phyloP scores from a whole-genome alignment of 2,329 filamentous ascomycete genomes.

The Allantophomopsis cytisporea region DNA sequence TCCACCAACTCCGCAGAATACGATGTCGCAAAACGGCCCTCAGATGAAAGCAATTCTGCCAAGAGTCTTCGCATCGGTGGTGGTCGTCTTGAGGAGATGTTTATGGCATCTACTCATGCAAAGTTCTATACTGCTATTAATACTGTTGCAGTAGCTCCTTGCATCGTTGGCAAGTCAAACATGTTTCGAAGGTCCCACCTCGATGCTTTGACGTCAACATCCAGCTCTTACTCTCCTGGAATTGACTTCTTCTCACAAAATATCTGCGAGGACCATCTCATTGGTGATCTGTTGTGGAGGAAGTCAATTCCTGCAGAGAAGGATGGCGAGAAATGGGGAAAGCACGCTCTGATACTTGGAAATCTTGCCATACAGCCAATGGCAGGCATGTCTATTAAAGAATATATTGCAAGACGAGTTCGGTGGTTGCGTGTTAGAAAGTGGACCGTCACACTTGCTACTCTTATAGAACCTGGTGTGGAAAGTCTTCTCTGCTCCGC shows the following conservation, averaged over 20 bases:
- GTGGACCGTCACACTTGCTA: slow-evolving; percentile 81
- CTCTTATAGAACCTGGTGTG: slow-evolving; percentile 82
- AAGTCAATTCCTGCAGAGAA: slow-evolving; percentile 37
- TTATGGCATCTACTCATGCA: slow-evolving; percentile 84
- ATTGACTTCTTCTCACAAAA: slow-evolving; percentile 91
- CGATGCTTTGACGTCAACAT: slow-evolving; percentile 47
- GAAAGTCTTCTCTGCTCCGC: slow-evolving; percentile 76
- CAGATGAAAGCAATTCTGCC: slow-evolving; percentile 10
- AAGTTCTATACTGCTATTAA: slow-evolving; percentile 99
- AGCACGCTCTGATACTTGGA: slow-evolving; percentile 74
- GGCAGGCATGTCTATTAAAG: slow-evolving; percentile 60
- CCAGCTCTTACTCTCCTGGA: slow-evolving; percentile 38
- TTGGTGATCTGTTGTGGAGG: slow-evolving; percentile 84
- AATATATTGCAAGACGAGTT: slow-evolving; percentile 70
- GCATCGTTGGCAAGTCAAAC: slow-evolving; percentile 92
- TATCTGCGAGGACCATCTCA: slow-evolving; percentile 95
- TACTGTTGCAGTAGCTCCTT: slow-evolving; percentile 78
- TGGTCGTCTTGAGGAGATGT: slow-evolving; percentile 82
- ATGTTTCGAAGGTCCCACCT: slow-evolving; percentile 95
- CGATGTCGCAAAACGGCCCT: slow-evolving; percentile 12
- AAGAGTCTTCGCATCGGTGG: slow-evolving; percentile 37
- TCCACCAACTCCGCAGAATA: slow-evolving; percentile 18
- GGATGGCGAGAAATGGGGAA: slow-evolving; percentile 37
- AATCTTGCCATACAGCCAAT: slow-evolving; percentile 88
- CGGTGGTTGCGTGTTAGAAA: slow-evolving; percentile 90